These are phyloP conservation scores for Microsporum ferrugineum DNA, from an alignment of 2,329 filamentous ascomycete genomes.

Conservation along the genomic window DNA sequence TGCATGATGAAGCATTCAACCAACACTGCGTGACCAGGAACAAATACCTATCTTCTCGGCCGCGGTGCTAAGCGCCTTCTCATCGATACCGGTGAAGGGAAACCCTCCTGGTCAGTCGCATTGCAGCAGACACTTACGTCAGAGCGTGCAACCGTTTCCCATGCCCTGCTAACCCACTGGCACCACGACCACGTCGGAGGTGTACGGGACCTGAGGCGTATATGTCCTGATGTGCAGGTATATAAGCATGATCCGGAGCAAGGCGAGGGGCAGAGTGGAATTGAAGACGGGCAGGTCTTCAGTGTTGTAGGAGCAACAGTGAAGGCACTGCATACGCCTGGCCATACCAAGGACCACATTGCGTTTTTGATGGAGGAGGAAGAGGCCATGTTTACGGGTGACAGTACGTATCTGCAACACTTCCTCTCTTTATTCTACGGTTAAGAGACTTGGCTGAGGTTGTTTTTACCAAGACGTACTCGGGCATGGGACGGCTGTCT, in stretches of 20 bases:
- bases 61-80: conserved; percentile 61
- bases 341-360: conserved; percentile 77
- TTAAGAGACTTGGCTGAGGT: neutral
- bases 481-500: conserved; percentile 75
- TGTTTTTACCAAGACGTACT: conserved; percentile 47
- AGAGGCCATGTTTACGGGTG: conserved; percentile 74
- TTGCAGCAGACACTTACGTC: conserved; percentile 53
- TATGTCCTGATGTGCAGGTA: conserved; percentile 53
- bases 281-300: conserved; percentile 46
- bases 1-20: neutral
- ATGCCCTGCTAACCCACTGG: conserved; percentile 78
- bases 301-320: conserved; percentile 47
- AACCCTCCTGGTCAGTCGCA: conserved; percentile 56
- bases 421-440: neutral
- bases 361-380: conserved; percentile 64
- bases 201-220: conserved; percentile 53
- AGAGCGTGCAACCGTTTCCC: conserved; percentile 58
- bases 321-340: conserved; percentile 55
- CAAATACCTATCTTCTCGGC: conserved; percentile 90
- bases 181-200: conserved; percentile 78
- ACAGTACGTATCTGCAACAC: conserved; percentile 41
- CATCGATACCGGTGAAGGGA: conserved; percentile 82
- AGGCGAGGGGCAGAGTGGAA: conserved; percentile 38
- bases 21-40: conserved; percentile 40
- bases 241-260: conserved; percentile 53